phyloP scores from a whole-genome alignment of 106 monocot genomes.

The Phalaenopsis aphrodite region DNA sequence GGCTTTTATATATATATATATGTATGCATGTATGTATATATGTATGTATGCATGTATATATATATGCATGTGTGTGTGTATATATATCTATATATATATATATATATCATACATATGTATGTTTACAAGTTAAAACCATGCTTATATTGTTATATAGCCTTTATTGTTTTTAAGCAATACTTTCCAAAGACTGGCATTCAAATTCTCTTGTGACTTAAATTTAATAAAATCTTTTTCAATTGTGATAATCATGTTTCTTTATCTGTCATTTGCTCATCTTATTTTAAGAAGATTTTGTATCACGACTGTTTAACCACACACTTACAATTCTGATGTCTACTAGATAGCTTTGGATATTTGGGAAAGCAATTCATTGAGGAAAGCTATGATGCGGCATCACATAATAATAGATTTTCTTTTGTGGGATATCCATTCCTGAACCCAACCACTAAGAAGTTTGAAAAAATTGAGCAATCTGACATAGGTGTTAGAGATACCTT shows the following conservation, averaged over 20 bases:
- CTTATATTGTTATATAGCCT: neutral
- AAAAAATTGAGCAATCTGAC: constrained; percentile 10
- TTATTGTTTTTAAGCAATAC: constrained; percentile 4
- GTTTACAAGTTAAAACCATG: neutral
- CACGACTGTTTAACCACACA: neutral
- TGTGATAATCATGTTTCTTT: neutral
- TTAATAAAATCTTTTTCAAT: neutral
- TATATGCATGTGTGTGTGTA: too few relatives aligned
- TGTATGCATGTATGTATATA: too few relatives aligned
- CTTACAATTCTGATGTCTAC: neutral
- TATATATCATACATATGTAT: too few relatives aligned
- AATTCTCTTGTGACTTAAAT: constrained; percentile 3
- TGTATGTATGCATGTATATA: too few relatives aligned
- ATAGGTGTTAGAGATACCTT: constrained; percentile 16
- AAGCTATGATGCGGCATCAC: constrained; percentile 11
- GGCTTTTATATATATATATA: too few relatives aligned
- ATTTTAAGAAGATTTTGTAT: neutral
- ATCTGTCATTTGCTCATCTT: neutral
- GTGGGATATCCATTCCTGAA: constrained; percentile 7
- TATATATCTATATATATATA: too few relatives aligned
- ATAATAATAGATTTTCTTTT: constrained; percentile 4
- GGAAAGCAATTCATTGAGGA: constrained; percentile 18
- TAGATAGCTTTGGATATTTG: constrained; percentile 19
- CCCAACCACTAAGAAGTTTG: constrained; percentile 10
- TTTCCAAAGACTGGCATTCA: neutral